Evolutionary conservation across 1,139 yeast species (phyloP).

Genomic region (Candida tropicalis): DNA sequence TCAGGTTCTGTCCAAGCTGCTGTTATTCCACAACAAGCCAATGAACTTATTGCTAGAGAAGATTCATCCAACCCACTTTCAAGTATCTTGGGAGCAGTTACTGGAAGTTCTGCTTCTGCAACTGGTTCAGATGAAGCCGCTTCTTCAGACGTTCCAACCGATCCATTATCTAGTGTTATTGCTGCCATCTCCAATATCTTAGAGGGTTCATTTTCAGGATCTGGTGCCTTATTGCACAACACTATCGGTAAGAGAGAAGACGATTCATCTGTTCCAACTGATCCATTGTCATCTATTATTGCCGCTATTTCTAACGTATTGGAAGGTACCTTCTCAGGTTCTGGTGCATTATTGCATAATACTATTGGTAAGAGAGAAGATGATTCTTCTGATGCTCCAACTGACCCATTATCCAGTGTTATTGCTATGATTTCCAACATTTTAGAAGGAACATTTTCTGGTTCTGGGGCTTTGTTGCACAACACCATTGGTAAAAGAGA

Average conservation of each 20-base stretch:
- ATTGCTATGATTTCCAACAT: constrained; percentile 3
- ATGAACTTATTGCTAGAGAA: constrained; percentile 1
- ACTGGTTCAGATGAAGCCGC: not conserved
- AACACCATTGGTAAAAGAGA: constrained; percentile 1
- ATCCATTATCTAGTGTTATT: not conserved
- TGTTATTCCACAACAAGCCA: constrained; percentile 1
- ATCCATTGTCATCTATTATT: constrained; percentile 1
- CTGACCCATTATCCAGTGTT: not conserved
- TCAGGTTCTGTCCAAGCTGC: constrained; percentile 1
- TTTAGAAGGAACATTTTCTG: constrained; percentile 1
- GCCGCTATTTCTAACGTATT: constrained; percentile 1
- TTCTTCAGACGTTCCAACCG: constrained; percentile 4
- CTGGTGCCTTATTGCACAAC: not conserved
- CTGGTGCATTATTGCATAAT: constrained; percentile 5
- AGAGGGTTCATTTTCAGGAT: constrained; percentile 1
- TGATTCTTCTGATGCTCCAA: constrained; percentile 4
- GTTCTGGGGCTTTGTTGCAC: not conserved
- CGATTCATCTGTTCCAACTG: constrained; percentile 2
- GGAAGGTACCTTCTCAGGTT: constrained; percentile 1
- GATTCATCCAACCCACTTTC: not conserved
- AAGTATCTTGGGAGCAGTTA: not conserved
- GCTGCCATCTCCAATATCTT: constrained; percentile 1
- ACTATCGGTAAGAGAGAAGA: not conserved
- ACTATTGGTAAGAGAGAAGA: no score
- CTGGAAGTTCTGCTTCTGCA: not conserved